phyloP scores from a whole-genome alignment of 345 rosid genomes.

The Gynandropsis gynandra region DNA sequence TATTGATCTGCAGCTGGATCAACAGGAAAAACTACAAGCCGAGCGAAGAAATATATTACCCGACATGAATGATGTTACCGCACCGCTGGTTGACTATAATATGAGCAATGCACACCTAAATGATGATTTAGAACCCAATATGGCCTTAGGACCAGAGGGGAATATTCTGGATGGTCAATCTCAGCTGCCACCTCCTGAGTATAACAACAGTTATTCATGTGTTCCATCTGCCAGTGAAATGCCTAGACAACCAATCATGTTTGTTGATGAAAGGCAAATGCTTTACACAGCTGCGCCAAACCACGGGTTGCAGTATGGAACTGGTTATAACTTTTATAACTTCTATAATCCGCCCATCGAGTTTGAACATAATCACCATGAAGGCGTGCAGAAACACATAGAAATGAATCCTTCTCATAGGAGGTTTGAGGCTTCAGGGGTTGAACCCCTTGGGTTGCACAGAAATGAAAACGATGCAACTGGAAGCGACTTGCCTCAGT shows the following conservation, averaged over 20 bases:
- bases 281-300: conserved; percentile 40
- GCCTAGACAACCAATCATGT: conserved; percentile 44
- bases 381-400: conserved; percentile 37
- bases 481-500: conserved; percentile 35
- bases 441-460: conserved; percentile 24
- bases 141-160: conserved; percentile 31
- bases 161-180: conserved; percentile 35
- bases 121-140: conserved; percentile 26
- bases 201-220: conserved; percentile 36
- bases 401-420: conserved; percentile 25
- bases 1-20: conserved; percentile 32
- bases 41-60: conserved; percentile 44
- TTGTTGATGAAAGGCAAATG: conserved; percentile 50
- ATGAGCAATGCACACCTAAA: conserved; percentile 31
- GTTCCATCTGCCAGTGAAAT: conserved; percentile 37
- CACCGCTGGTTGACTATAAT: conserved; percentile 37
- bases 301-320: conserved; percentile 37
- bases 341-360: conserved; percentile 40
- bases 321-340: conserved; percentile 38
- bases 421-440: conserved; percentile 34
- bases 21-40: conserved; percentile 20
- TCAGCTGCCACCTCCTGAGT: conserved; percentile 29
- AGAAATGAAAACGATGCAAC: conserved; percentile 35
- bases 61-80: conserved; percentile 48
- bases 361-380: conserved; percentile 34